These are phyloP conservation scores for Aeminium ludgeri DNA, from an alignment of 495 filamentous ascomycete species.

Conservation along the genomic window DNA sequence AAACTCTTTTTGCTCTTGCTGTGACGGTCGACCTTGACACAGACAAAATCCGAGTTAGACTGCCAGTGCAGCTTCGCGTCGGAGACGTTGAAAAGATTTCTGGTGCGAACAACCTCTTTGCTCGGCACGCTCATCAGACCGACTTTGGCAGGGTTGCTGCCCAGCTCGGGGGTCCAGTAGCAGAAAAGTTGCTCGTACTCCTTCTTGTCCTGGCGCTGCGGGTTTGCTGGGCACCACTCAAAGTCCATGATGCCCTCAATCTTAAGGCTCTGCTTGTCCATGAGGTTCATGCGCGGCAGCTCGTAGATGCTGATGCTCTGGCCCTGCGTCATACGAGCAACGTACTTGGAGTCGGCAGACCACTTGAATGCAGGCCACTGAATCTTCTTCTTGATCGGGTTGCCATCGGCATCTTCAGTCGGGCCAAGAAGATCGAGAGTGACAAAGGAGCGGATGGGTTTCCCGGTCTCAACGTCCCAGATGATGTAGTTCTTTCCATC, in stretches of 20 bases:
- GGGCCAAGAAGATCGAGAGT: slow-evolving; percentile 59
- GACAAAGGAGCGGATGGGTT: slow-evolving; percentile 79
- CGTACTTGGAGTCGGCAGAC: slow-evolving; percentile 93
- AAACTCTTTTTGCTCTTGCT: slow-evolving; percentile 97
- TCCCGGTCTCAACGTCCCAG: slow-evolving; percentile 86
- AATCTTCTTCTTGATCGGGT: slow-evolving; percentile 69
- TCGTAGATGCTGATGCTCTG: slow-evolving; percentile 90
- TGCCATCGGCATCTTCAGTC: slow-evolving; percentile 40
- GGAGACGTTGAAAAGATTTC: slow-evolving; percentile 93
- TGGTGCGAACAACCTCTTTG: slow-evolving; percentile 78
- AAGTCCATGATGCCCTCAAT: slow-evolving; percentile 95
- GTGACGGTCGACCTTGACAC: slow-evolving; percentile 96
- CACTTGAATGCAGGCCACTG: slow-evolving; percentile 99
- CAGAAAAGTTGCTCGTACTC: slow-evolving; percentile 86
- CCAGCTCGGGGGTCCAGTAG: slow-evolving; percentile 98
- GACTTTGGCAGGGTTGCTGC: slow-evolving; percentile 94
- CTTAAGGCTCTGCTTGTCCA: slow-evolving; percentile 80
- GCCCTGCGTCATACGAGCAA: slow-evolving; percentile 75
- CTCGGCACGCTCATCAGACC: slow-evolving; percentile 90
- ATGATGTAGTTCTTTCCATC: slow-evolving; percentile 98
- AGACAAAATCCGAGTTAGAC: slow-evolving; percentile 79
- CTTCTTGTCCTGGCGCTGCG: slow-evolving; percentile 63
- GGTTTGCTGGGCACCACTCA: slow-evolving; percentile 81
- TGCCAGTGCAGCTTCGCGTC: slow-evolving; percentile 98
- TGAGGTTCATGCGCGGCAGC: slow-evolving; percentile 72